Evolutionary conservation across 805 yeast genomes (phyloP), one percentile per base, ranked within the genome.

Genomic region (Monosporozyma aquatica): DNA sequence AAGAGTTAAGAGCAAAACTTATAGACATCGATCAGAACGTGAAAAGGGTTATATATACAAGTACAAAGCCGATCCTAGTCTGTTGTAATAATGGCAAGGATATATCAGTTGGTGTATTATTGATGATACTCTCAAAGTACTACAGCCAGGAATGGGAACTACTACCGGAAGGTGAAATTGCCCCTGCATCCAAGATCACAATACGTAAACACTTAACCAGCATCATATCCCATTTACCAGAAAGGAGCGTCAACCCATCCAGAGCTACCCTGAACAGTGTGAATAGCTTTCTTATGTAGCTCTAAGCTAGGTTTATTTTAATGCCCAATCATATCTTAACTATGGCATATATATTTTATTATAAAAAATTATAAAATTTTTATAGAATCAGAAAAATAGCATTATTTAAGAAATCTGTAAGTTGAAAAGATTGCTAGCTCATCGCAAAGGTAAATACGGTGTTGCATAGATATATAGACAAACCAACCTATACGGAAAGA

Each of bases 191-290:
- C 21, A 82, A 82, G 54, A 75, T 70, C 22, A 57, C 67, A 7
- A 71, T 83, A 4, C 71, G 77, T 43, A 70, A 69, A 44, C 79
- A 82, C 42, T 61, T 86, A 24, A 72, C 77, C 2, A 58, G 57
- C 37, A 51, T 86, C 3, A 66, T 72, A 14, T 61, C 69, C 3
- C 57, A 64, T 6, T 39, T 59, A n/a, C 42, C 54, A 7, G 61
- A 59, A 1, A 56, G 72, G n/a, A 74, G 70, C 32, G 75, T 74
- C 4, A 82, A 85, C 46, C 95, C 95, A 0, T 78, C 87, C 43
- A 66, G 95, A 39, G 78, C 85, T 9, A 82, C 94, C 0, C 64
- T 85, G 32, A 87, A 81, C 50, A 73, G 89, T 23, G 76, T 83
- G 2, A 82, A 85, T 47, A 60, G 77, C 2, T 75, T 48, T 46